Evolutionary conservation across 352 stramenopile species (phyloP), one percentile per base, ranked within the genome.

Genomic region (Plasmopara muralis): DNA sequence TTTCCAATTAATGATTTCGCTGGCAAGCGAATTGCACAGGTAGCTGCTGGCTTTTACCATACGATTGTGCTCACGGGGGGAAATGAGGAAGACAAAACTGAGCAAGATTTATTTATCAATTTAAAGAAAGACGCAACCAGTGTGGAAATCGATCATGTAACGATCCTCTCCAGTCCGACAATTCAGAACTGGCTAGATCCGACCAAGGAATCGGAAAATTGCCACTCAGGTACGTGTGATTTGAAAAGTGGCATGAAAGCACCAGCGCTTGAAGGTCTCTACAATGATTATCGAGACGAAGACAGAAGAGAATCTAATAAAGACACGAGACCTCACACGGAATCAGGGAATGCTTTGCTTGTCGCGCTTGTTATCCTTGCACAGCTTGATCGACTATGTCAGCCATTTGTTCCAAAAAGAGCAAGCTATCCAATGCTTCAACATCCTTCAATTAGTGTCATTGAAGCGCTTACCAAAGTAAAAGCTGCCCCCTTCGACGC

Each of bases 1-100:
- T 91, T 81, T 20, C 73, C 85, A 8, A 80, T 97, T 34, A 86
- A 96, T 48, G 75, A 87, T 28, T 97, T 97, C 57, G 61, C 95
- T 5, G 90, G 86, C 0, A 95, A 97, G 37, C 73, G 84, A 30
- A 69, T 97, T 9, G 79, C 85, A 5, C 72, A 92, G 44, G 79
- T 97, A 6, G 89, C 88, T 25, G 84, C 89, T 10, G 91, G 91
- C 0, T 97, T 97, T 57, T 97, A 97, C 46, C 90, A 97, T 63
- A 97, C 90, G 6, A 66, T 97, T 0, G 84, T 97, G 2, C 66
- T 96, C 1, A 94, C 82, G 1, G 85, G 87, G 12, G 81, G 79
- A 2, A 81, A 74, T 40, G 83, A 95, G 0, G 66, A 80, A 6
- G 70, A 86, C 8, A 70, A 66, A 34, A 60, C 55, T 12, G 58